Evolutionary conservation across 2,329 filamentous ascomycete species (phyloP).

Genomic region (Fusarium praegraminearum): DNA sequence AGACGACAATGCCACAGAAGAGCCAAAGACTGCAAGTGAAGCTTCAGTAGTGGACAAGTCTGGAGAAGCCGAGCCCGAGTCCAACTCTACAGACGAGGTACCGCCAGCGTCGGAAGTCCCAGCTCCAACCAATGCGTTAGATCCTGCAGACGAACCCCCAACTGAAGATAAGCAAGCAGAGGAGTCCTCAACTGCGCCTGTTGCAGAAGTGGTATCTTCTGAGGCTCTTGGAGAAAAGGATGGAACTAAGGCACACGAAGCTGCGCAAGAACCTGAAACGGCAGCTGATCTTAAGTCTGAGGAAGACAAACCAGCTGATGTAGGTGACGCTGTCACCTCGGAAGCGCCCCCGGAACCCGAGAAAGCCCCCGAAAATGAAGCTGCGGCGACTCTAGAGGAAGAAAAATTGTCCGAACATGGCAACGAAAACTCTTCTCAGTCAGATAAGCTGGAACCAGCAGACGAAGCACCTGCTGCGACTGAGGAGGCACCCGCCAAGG

Average conservation of each 20-base stretch:
- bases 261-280: neutral
- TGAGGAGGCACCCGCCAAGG: neutral
- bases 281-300: slow-evolving; percentile 7
- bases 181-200: neutral
- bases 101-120: neutral
- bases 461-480: neutral
- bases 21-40: neutral
- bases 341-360: slow-evolving; percentile 7
- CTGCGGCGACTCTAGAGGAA: neutral
- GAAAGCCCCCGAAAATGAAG: slow-evolving; percentile 1
- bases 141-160: neutral
- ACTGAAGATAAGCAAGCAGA: neutral
- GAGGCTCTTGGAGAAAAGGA: slow-evolving; percentile 16
- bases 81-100: slow-evolving; percentile 1
- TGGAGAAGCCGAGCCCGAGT: slow-evolving; percentile 10
- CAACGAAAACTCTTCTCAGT: neutral
- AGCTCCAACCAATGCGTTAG: neutral
- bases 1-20: slow-evolving; percentile 2
- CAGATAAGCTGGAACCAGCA: slow-evolving; percentile 1
- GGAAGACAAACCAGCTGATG: slow-evolving; percentile 1
- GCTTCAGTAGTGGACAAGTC: slow-evolving; percentile 3
- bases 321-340: neutral
- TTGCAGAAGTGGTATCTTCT: neutral
- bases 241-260: slow-evolving; percentile 6
- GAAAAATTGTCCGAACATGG: slow-evolving; percentile 1